phyloP scores from a whole-genome alignment of 2,329 filamentous ascomycete species.

The Zalaria obscura region DNA sequence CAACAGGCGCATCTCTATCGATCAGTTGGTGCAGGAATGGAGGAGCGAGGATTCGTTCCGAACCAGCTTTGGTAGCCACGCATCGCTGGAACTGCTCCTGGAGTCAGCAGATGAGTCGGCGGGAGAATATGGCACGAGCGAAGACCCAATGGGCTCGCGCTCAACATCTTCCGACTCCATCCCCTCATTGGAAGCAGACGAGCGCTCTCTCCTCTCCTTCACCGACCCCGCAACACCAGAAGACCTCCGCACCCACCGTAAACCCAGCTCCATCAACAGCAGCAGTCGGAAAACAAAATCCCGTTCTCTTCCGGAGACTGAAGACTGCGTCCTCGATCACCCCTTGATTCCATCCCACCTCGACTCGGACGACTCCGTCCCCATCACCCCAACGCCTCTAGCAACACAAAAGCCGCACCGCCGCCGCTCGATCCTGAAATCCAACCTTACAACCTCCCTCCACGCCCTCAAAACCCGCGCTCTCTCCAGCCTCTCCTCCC shows the following conservation, averaged over 20 bases:
- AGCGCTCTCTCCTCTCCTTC: constrained; percentile 31
- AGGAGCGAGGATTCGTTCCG: constrained; percentile 29
- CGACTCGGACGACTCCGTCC: constrained; percentile 12
- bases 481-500: constrained; percentile 43
- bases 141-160: constrained; percentile 28
- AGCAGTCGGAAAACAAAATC: constrained; percentile 30
- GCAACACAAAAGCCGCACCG: constrained; percentile 25
- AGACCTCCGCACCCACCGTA: constrained; percentile 14
- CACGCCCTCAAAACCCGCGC: constrained; percentile 47
- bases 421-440: constrained; percentile 35
- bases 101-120: constrained; percentile 36
- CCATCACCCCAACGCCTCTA: constrained; percentile 14
- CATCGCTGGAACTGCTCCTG: constrained; percentile 38
- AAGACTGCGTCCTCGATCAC: constrained; percentile 43
- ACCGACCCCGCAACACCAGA: constrained; percentile 29
- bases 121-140: constrained; percentile 28
- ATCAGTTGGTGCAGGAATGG: constrained; percentile 41
- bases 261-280: constrained; percentile 15
- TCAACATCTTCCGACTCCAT: constrained; percentile 46
- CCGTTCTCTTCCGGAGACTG: constrained; percentile 32
- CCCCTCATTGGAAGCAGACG: constrained; percentile 35
- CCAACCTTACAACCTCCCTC: constrained; percentile 48
- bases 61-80: constrained; percentile 15
- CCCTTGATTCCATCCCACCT: constrained; percentile 33
- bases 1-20: constrained; percentile 35